Evolutionary conservation across 2,329 filamentous ascomycete genomes (phyloP), one percentile per base, ranked within the genome.

Genomic region (Aspergillus oerlinghausenensis): DNA sequence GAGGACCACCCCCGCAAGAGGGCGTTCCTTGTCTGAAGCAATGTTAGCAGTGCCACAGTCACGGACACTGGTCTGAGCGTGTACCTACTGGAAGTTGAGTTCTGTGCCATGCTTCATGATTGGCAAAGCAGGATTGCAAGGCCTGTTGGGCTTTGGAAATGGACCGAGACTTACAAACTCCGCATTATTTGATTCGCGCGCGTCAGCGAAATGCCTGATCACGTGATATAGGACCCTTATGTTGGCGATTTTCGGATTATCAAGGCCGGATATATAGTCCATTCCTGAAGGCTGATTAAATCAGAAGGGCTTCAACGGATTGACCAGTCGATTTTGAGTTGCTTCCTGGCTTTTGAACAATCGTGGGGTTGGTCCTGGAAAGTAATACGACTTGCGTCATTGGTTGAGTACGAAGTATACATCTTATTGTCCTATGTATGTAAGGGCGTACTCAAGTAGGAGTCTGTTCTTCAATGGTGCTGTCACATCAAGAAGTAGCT

Each of bases 1-100:
- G 64, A 96, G 81, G 59, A 94, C 84, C 53, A 90, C 83, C 65
- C 88, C 88, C 61, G 79, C 79, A 64, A 92, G 83, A 52, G 89
- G 88, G 61, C 80, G 79, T 50, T 86, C 80, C 58, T 82, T 78
- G 73, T 87, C 84, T 74, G 53, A 21, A 53, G 29, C 47, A 25
- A 54, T 52, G 49, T 70, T 55, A 72, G 67, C 49, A 47, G 56
- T 50, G 14, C 32, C 55, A 11, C 17, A n/a, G 26, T 4, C 9
- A 5, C 17, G 7, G 5, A 19, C 21, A 23, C 47, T 48, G 38
- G 25, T 29, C 52, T 26, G 52, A 49, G 54, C n/a, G 19, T 23
- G 23, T 6, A 69, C 72, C 65, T 55, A 76, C 74, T 69, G 58
- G 65, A 69, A 59, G 61, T 64, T 58, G 55, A 65, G 58, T 68